These are phyloP conservation scores for Solanum peruvianum DNA, from an alignment of 257 asterid genomes.

Conservation along the genomic window DNA sequence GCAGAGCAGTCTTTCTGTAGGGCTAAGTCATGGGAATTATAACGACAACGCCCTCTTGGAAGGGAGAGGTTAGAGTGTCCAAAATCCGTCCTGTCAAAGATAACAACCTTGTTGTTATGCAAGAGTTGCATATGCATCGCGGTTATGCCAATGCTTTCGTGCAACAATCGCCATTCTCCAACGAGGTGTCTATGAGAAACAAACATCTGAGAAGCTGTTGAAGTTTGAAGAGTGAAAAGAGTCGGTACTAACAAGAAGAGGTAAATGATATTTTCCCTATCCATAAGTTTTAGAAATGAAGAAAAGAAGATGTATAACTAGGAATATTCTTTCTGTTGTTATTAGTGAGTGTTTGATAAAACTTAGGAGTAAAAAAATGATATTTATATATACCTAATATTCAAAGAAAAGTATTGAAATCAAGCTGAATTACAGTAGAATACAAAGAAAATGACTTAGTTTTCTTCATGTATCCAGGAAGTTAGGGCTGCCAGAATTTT, in stretches of 20 bases:
- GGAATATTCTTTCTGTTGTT: not conserved
- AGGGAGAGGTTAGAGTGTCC: slow-evolving; percentile 37
- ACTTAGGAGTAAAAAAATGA: not conserved
- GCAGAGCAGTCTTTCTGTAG: slow-evolving; percentile 37
- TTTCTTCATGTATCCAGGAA: not conserved
- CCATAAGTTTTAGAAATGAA: not conserved
- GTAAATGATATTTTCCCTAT: not conserved
- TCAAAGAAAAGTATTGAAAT: not conserved
- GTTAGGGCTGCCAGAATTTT: not conserved
- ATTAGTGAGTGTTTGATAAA: not conserved
- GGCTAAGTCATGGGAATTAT: not conserved
- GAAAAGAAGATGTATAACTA: not conserved
- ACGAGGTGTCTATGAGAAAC: not conserved
- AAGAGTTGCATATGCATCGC: not conserved
- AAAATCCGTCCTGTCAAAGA: slow-evolving; percentile 30
- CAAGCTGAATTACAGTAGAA: not conserved
- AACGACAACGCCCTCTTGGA: slow-evolving; percentile 27
- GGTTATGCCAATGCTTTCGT: not conserved
- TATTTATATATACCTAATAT: not conserved
- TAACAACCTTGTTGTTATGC: slow-evolving; percentile 23
- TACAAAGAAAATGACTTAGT: not conserved
- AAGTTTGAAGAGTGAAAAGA: not conserved
- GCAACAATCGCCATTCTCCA: slow-evolving; percentile 34
- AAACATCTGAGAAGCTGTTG: not conserved
- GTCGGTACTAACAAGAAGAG: not conserved